A percentile compares a stretch with the other conserved stretches of the same genome.
phyloP scores from a whole-genome alignment of 805 yeast species.

The Lipomyces spencermartinsiae region DNA sequence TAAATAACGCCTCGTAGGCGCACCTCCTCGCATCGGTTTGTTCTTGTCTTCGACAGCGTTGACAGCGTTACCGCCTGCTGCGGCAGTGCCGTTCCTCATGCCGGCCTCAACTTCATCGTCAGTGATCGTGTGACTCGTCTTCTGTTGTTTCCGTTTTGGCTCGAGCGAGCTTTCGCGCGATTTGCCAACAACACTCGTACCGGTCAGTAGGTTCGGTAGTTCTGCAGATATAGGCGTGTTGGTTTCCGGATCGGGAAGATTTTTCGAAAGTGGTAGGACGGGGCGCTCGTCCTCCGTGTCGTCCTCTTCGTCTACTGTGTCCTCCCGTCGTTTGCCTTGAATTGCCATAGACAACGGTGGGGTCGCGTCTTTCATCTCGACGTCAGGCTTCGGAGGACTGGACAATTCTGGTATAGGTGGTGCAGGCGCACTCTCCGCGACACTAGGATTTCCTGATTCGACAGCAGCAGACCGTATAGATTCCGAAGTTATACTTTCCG shows the following conservation, averaged over 20 bases:
- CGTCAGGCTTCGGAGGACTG: background rate
- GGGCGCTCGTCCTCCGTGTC: background rate
- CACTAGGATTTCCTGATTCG: background rate
- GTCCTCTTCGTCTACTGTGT: background rate
- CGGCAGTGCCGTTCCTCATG: background rate
- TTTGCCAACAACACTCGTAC: background rate
- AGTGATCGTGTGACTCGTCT: background rate
- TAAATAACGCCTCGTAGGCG: constrained; percentile 71
- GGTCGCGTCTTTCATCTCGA: background rate
- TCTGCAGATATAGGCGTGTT: background rate
- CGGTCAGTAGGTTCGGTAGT: background rate
- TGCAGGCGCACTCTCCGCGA: background rate
- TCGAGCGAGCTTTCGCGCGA: background rate
- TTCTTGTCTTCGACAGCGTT: background rate
- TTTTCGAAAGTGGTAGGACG: background rate
- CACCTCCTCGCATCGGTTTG: constrained; percentile 59
- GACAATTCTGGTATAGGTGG: background rate
- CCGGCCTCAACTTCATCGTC: background rate
- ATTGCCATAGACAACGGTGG: background rate
- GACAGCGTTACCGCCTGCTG: background rate
- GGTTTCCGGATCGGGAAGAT: background rate
- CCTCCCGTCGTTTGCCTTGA: background rate
- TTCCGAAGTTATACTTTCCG: background rate
- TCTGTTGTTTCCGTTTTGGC: background rate
- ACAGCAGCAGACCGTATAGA: background rate